A percentile compares a stretch with the other conserved stretches of the same genome.
These are phyloP conservation scores for Fraxinus ornus DNA, from an alignment of 305 asterid species.

Conservation along the genomic window DNA sequence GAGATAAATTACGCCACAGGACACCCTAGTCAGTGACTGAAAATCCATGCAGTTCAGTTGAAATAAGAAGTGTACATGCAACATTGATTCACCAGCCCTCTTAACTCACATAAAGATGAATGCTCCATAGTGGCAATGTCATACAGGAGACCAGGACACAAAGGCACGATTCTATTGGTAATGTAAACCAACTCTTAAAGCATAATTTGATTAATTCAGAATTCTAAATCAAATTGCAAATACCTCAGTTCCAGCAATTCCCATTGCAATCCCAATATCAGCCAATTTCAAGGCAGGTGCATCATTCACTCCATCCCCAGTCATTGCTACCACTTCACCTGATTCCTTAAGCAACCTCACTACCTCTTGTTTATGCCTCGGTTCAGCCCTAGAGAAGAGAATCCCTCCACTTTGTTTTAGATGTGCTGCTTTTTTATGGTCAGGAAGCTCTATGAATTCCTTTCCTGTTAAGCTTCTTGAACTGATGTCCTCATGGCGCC, in stretches of 20 bases:
- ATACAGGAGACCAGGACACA: too few relatives aligned
- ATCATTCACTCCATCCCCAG: conserved; percentile 95
- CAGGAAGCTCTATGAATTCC: conserved; percentile 56
- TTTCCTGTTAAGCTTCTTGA: conserved; percentile 69
- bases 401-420: conserved; percentile 65
- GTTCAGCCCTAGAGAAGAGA: conserved; percentile 92
- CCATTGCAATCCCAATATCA: conserved; percentile 95
- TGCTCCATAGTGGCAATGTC: not conserved
- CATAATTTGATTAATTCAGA: not conserved
- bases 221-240: not conserved
- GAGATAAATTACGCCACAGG: not conserved
- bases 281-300: conserved; percentile 96
- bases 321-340: conserved; percentile 96
- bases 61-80: not conserved
- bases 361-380: conserved; percentile 89
- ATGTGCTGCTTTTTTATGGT: conserved; percentile 41
- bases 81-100: not conserved
- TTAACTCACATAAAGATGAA: not conserved
- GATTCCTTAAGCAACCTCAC: conserved; percentile 87
- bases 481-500: conserved; percentile 51
- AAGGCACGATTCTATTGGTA: too few relatives aligned
- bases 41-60: not conserved
- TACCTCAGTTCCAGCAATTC: conserved; percentile 93
- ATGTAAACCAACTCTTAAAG: not conserved
- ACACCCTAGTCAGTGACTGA: not conserved